Conservation (phyloP, 2,329 filamentous ascomycete genomes). For the Fusarium poae region DNA sequence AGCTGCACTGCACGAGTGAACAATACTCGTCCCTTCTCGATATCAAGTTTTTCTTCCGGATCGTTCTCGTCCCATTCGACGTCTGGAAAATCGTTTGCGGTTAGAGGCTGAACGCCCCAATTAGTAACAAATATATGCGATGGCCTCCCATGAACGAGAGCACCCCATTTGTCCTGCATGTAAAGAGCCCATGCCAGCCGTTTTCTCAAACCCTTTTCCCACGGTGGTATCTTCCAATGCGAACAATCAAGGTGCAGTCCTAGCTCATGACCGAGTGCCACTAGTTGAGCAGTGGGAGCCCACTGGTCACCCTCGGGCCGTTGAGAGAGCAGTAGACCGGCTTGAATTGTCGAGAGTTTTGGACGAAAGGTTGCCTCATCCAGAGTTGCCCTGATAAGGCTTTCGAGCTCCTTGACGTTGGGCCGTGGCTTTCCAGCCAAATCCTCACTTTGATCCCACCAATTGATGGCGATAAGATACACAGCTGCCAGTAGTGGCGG, state of each 20-base stretch:
- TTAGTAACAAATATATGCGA: slow-evolving; percentile 78
- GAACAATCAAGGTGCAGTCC: slow-evolving; percentile 91
- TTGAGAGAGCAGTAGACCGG: slow-evolving; percentile 80
- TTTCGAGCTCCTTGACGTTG: slow-evolving; percentile 79
- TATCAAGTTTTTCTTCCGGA: slow-evolving; percentile 72
- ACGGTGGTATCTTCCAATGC: slow-evolving; percentile 86
- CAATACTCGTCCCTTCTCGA: slow-evolving; percentile 75
- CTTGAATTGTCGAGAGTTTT: slow-evolving; percentile 84
- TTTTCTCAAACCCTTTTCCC: slow-evolving; percentile 88
- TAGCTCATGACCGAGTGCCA: slow-evolving; percentile 88
- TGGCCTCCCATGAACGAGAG: slow-evolving; percentile 85
- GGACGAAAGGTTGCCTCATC: slow-evolving; percentile 83
- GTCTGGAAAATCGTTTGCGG: slow-evolving; percentile 78
- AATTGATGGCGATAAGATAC: slow-evolving; percentile 88
- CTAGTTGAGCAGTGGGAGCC: slow-evolving; percentile 87
- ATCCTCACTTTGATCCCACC: slow-evolving; percentile 82
- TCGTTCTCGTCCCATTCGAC: slow-evolving; percentile 74
- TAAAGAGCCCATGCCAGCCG: slow-evolving; percentile 91
- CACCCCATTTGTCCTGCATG: slow-evolving; percentile 94
- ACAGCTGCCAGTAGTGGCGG: slow-evolving; percentile 83
- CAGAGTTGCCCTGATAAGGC: slow-evolving; percentile 78
- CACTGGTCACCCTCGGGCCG: slow-evolving; percentile 83
- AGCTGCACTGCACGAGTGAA: slow-evolving; percentile 83
- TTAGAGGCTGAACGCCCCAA: slow-evolving; percentile 81
- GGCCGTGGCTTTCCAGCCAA: slow-evolving; percentile 75